phyloP scores from a whole-genome alignment of 768 basidiomycete genomes.

The Crassisporium funariophilum region DNA sequence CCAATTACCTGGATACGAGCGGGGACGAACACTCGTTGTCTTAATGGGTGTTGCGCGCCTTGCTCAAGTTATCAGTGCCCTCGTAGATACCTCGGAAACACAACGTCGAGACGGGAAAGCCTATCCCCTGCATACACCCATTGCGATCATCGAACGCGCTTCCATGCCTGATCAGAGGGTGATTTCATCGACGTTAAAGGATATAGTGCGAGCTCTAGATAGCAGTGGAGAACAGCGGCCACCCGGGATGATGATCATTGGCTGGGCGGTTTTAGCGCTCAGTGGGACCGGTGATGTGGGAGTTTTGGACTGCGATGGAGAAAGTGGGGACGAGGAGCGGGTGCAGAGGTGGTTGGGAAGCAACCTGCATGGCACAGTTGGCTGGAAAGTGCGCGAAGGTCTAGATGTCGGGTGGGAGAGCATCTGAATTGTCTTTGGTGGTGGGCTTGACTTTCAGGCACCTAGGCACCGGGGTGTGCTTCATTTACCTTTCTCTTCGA shows the following conservation, averaged over 20 bases:
- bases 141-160: slow-evolving; percentile 94
- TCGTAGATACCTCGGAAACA: slow-evolving; percentile 32
- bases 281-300: slow-evolving; percentile 69
- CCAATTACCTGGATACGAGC: slow-evolving; percentile 84
- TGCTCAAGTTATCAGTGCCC: slow-evolving; percentile 63
- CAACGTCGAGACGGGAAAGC: slow-evolving; percentile 40
- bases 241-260: slow-evolving; percentile 95
- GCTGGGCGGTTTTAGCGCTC: slow-evolving; percentile 85
- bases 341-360: slow-evolving; percentile 65
- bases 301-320: slow-evolving; percentile 62
- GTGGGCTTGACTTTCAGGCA: too few relatives aligned
- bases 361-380: slow-evolving; percentile 38
- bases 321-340: slow-evolving; percentile 44
- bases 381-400: slow-evolving; percentile 71
- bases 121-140: slow-evolving; percentile 79
- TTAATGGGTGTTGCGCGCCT: slow-evolving; percentile 97
- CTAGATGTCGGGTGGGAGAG: slow-evolving; percentile 45
- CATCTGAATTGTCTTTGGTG: too few relatives aligned
- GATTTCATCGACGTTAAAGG: slow-evolving; percentile 72
- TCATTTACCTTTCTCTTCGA: too few relatives aligned
- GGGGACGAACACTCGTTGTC: slow-evolving; percentile 77
- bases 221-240: slow-evolving; percentile 84
- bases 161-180: slow-evolving; percentile 92
- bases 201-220: slow-evolving; percentile 72
- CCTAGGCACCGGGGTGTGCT: background rate